phyloP scores from a whole-genome alignment of 495 filamentous ascomycete species.

The Durotheca rogersii region DNA sequence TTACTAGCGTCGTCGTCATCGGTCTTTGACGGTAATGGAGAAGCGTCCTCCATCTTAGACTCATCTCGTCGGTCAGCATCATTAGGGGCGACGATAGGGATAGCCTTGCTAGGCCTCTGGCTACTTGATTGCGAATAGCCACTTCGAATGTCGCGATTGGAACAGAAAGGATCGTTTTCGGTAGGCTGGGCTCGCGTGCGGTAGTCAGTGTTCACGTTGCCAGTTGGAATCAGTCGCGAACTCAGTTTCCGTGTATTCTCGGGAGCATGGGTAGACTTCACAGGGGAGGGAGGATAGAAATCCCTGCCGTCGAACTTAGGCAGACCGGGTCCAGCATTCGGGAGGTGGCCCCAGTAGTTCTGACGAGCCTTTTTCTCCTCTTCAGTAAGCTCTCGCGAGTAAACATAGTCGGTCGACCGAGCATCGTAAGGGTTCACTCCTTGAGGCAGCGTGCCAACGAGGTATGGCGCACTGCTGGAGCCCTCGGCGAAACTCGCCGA shows the following conservation, averaged over 20 bases:
- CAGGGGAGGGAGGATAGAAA: slow-evolving; percentile 56
- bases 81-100: slow-evolving; percentile 34
- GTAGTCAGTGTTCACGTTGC: slow-evolving; percentile 12
- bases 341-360: slow-evolving; percentile 53
- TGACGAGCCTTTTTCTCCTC: slow-evolving; percentile 51
- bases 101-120: slow-evolving; percentile 32
- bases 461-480: slow-evolving; percentile 39
- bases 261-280: slow-evolving; percentile 33
- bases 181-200: slow-evolving; percentile 22
- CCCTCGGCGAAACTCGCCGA: not conserved
- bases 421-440: slow-evolving; percentile 39
- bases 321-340: slow-evolving; percentile 44
- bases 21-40: not conserved
- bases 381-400: slow-evolving; percentile 48
- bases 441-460: slow-evolving; percentile 45
- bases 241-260: not conserved
- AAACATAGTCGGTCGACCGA: slow-evolving; percentile 44
- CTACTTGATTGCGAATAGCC: slow-evolving; percentile 24
- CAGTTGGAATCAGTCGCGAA: slow-evolving; percentile 6
- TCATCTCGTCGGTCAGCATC: slow-evolving; percentile 8
- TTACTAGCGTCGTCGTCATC: not conserved
- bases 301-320: slow-evolving; percentile 59
- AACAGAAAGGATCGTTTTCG: slow-evolving; percentile 42
- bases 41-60: not conserved
- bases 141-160: slow-evolving; percentile 31